Base-by-base conservation (phyloP, 768 basidiomycete genomes). In the Russula earlei region DNA sequence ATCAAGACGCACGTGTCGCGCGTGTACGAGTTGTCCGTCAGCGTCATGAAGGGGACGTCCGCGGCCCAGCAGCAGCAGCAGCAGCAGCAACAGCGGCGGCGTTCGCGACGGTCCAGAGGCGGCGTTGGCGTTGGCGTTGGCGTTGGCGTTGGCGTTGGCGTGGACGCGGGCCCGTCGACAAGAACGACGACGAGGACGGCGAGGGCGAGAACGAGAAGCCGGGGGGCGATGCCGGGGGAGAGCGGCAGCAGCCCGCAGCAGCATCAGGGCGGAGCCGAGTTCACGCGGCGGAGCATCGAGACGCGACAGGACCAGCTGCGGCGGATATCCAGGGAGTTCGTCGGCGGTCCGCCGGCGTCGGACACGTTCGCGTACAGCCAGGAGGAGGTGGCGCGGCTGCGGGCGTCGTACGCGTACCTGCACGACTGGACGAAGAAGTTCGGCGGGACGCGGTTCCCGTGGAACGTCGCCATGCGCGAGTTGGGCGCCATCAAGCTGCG, bases 381-480 rank as follows among this genome's bases (percentile, higher is more conserved):
- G 40, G 67, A 71, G 34, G 65, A 67, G 17, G 65, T 74, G 2
- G 63, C 66, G 10, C 66, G 70, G 3, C 55, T 81, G 46, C 74
- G 73, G 58, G 80, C 79, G 9, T 79, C 79, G 22, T 79, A 72
- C 52, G 79, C 78, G 0, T 81, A 82, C 62, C 34, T 68, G 1
- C 67, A 71, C 51, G 76, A 75, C 58, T 60, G 62, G 42, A 52
- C 64, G 38, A 53, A 55, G 33, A 52, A 40, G 2, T 34, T 20
- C 2, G 45, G 45, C 1, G 27, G 49, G 66, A 65, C 70, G 5
- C 68, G 74, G 15, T 80, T 81, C 62, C 77, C 81, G 0, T 82
- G 73, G 70, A 72, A 81, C 63, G 72, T 83, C 31, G 77, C 80
- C 1, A 75, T 79, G 68, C 69, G 80, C 6, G 74, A 76, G 51